Evolutionary conservation across 495 filamentous ascomycete genomes (phyloP).

Genomic region (Xylaria palmicola): DNA sequence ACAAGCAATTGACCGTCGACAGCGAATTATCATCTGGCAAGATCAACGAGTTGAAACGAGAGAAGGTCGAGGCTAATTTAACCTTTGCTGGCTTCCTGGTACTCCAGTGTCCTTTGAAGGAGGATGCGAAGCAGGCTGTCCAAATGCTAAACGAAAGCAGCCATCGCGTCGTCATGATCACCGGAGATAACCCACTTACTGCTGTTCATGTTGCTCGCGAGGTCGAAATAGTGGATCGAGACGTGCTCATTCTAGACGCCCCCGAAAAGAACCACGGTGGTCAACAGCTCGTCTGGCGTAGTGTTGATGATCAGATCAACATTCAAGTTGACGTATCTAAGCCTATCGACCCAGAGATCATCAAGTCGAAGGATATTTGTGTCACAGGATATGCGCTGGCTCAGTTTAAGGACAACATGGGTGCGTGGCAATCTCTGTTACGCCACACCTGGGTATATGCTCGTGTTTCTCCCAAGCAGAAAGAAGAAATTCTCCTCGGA

Average conservation of each 20-base stretch:
- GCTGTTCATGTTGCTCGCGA: constrained; percentile 93
- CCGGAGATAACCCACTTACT: constrained; percentile 95
- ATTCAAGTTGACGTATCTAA: constrained; percentile 85
- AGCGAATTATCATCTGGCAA: constrained; percentile 74
- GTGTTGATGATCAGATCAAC: constrained; percentile 84
- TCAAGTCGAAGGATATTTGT: constrained; percentile 88
- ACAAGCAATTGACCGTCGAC: constrained; percentile 82
- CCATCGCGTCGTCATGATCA: constrained; percentile 99
- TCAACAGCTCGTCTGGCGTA: constrained; percentile 86
- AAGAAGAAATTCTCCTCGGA: constrained; percentile 95
- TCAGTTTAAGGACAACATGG: constrained; percentile 79
- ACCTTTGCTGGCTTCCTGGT: constrained; percentile 94
- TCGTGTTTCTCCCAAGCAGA: constrained; percentile 96
- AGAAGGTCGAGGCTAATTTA: constrained; percentile 83
- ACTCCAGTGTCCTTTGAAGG: constrained; percentile 92
- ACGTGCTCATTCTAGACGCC: constrained; percentile 90
- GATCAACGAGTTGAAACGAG: constrained; percentile 90
- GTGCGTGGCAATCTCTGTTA: constrained; percentile 67
- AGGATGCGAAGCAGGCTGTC: constrained; percentile 89
- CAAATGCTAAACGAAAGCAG: constrained; percentile 98
- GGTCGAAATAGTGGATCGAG: constrained; percentile 96
- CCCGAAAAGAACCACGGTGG: constrained; percentile 87
- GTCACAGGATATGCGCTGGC: constrained; percentile 92
- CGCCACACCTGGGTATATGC: constrained; percentile 97
- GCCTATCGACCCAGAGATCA: constrained; percentile 75